Percentiles rank a stretch among this genome's conserved stretches.
Evolutionary conservation across 345 rosid genomes (phyloP).

Genomic region (Jatropha curcas): DNA sequence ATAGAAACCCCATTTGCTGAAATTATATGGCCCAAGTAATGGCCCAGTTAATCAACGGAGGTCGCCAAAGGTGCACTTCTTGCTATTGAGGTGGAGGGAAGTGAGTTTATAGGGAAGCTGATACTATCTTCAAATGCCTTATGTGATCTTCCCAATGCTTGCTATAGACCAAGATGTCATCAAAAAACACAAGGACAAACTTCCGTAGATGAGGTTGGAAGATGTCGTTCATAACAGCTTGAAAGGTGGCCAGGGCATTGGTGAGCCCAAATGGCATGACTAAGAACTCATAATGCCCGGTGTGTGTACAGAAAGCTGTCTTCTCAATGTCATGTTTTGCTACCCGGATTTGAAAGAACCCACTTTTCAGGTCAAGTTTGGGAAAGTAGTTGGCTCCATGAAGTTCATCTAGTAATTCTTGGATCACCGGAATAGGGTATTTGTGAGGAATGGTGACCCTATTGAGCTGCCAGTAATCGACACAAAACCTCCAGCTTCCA

Average conservation of each 20-base stretch:
- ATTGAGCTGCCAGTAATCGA: not conserved
- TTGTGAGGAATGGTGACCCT: not conserved
- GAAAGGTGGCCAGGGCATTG: not conserved
- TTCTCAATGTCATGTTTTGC: not conserved
- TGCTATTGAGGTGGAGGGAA: not conserved
- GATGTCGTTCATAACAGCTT: not conserved
- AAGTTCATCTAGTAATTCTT: not conserved
- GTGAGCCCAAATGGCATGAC: too few species aligned
- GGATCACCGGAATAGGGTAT: not conserved
- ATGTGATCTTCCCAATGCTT: not conserved
- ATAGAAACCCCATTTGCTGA: not conserved
- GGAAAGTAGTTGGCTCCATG: slow-evolving; percentile 4
- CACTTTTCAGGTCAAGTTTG: not conserved
- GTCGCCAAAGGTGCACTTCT: not conserved
- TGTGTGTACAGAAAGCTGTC: not conserved
- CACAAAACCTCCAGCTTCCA: too few species aligned
- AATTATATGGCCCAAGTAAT: not conserved
- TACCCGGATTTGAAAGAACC: not conserved
- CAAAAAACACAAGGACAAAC: not conserved
- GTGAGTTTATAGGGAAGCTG: not conserved
- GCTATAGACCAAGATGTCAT: not conserved
- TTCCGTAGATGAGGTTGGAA: not conserved
- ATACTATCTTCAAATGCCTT: not conserved
- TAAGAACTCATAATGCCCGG: too few species aligned
- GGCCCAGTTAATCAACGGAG: not conserved